Evolutionary conservation across 2,329 filamentous ascomycete genomes (phyloP), one percentile per base, ranked within the genome.

Genomic region (Fusarium solani-melongenae): DNA sequence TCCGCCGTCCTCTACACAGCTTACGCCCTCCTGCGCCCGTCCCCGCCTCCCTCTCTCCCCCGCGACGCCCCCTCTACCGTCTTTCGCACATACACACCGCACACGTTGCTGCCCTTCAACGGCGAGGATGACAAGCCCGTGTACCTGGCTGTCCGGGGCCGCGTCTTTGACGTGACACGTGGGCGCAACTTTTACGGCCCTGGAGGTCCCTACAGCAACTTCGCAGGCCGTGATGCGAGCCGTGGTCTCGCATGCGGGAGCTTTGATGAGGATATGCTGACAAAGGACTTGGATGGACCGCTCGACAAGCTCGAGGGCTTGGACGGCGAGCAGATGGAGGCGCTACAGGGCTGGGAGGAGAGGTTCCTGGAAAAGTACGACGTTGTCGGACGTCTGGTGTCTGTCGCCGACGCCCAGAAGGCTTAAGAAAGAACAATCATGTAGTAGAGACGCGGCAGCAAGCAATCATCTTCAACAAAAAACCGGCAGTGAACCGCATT

Each of bases 141-240:
- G 65, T 98, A 94, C 84, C 89, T 99, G 57, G 93, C 94, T n/a
- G 95, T 98, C 20, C 93, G 94, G 46, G 95, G 96, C 61, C 91
- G 91, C 59, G 92, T 98, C 72, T 98, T 98, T 81, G 96, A 99
- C 81, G 96, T 98, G 27, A 91, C 92, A 0, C 86, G 91, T 15
- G 96, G 96, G 27, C 90, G 92, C 79, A 95, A 97, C 86, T 98
- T 98, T 83, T 99, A 99, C 84, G 96, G 96, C 5, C 96, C 96
- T 22, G 95, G 95, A 14, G 96, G 96, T 0, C 95, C 96, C 2
- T 99, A 99, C 83, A 92, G 92, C 82, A 98, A 98, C 85, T 99
- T 99, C 81, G 96, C 96, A 0, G 96, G 96, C 1, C 88, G 95
- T 41, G 96, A 99, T 83, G 96, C 96, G 22, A 94, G 90, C 73